Percentiles rank a stretch among this genome's conserved stretches.
phyloP scores from a whole-genome alignment of 352 stramenopile genomes.

The Globisporangium carolinianum region DNA sequence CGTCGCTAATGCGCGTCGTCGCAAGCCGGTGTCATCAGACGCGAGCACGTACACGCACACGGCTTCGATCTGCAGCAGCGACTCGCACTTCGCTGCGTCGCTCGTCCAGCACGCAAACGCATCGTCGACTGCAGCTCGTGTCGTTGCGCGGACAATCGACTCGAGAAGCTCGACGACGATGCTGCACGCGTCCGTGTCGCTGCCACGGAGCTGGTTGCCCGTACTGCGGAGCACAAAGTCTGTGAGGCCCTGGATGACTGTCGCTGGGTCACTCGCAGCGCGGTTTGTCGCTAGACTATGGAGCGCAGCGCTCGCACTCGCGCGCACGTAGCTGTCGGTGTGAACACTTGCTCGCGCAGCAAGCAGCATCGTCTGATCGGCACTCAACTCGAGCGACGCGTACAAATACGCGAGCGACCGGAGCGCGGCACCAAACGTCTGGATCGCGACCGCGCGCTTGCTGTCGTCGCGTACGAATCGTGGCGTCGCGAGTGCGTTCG shows the following conservation, averaged over 20 bases:
- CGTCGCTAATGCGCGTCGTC: conserved; percentile 19
- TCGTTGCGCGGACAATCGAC: conserved; percentile 22
- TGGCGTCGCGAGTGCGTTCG: conserved; percentile 5
- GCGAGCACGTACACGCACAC: conserved; percentile 48
- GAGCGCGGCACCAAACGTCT: conserved; percentile 44
- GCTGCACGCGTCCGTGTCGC: conserved; percentile 25
- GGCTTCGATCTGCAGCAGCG: conserved; percentile 60
- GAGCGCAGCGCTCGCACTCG: conserved; percentile 29
- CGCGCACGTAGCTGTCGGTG: conserved; percentile 25
- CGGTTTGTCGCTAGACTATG: conserved; percentile 20
- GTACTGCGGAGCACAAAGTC: conserved; percentile 57
- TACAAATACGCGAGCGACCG: conserved; percentile 38
- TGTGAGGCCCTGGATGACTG: conserved; percentile 45
- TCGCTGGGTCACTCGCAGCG: conserved; percentile 14
- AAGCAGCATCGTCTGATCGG: conserved; percentile 61
- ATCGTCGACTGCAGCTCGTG: neutral
- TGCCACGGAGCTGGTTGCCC: conserved; percentile 18
- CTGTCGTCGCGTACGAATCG: conserved; percentile 34
- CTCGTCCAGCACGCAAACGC: conserved; percentile 24
- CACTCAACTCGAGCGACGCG: conserved; percentile 32
- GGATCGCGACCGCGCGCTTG: conserved; percentile 36
- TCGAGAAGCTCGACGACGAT: conserved; percentile 26
- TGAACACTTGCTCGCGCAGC: conserved; percentile 49
- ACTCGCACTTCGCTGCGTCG: conserved; percentile 25
- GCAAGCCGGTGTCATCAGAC: conserved; percentile 28